Evolutionary conservation across 2,329 filamentous ascomycete species (phyloP).

Genomic region (Juglanconis oblonga): DNA sequence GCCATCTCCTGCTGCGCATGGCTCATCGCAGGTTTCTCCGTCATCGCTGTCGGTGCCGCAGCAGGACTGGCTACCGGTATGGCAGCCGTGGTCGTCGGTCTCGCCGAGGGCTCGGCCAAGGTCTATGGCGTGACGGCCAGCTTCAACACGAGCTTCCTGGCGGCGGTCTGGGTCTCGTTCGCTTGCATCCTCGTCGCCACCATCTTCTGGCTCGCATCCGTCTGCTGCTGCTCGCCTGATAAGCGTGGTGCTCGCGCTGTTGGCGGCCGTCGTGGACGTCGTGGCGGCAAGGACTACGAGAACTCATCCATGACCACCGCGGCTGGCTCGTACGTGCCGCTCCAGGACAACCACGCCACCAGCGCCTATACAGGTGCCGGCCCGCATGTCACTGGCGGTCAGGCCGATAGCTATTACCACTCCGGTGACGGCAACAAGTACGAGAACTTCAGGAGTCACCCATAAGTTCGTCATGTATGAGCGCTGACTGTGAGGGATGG

Average conservation of each 20-base stretch:
- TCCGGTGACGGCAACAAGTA: background rate
- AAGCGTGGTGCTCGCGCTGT: conserved; percentile 28
- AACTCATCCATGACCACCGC: conserved; percentile 43
- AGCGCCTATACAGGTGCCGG: conserved; percentile 30
- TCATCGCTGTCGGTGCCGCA: conserved; percentile 53
- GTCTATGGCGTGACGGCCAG: conserved; percentile 67
- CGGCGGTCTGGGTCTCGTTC: conserved; percentile 73
- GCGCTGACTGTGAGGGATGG: background rate
- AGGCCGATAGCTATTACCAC: conserved; percentile 24
- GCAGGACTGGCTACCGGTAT: conserved; percentile 74
- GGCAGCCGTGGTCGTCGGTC: conserved; percentile 66
- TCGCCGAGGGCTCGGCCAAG: conserved; percentile 64
- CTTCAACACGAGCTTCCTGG: conserved; percentile 69
- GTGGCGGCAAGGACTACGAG: conserved; percentile 38
- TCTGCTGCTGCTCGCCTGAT: conserved; percentile 84
- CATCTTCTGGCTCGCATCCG: conserved; percentile 87
- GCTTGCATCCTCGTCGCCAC: conserved; percentile 72
- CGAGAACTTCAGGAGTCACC: conserved; percentile 5
- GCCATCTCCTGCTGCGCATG: conserved; percentile 80
- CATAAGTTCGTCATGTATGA: background rate
- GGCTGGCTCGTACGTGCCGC: conserved; percentile 39
- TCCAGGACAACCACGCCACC: conserved; percentile 36
- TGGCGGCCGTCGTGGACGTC: conserved; percentile 9
- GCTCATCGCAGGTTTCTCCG: conserved; percentile 66
- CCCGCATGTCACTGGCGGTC: conserved; percentile 31